These are phyloP conservation scores for Paraleonurus japonicus DNA, from an alignment of 257 asterid species.

Conservation along the genomic window DNA sequence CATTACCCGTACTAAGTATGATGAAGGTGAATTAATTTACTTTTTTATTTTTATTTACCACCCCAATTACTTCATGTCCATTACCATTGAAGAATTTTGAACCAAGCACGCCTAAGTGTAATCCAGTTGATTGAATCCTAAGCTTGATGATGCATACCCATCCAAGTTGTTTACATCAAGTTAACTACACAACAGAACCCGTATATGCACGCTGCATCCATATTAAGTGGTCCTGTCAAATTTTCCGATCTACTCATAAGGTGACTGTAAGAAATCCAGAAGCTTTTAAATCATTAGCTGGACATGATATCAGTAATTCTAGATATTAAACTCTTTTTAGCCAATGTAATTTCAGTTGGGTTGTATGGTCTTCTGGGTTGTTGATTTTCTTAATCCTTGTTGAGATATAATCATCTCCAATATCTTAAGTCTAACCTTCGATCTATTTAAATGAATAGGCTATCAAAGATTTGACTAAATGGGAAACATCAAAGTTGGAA, in stretches of 20 bases:
- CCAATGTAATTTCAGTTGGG: background rate
- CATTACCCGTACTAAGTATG: no score
- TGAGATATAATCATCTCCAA: background rate
- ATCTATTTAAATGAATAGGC: conserved; percentile 35
- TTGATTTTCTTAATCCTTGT: background rate
- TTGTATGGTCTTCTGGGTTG: background rate
- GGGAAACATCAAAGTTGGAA: conserved; percentile 46
- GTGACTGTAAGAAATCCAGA: background rate
- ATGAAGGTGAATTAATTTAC: no score
- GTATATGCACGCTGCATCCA: background rate
- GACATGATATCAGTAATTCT: background rate
- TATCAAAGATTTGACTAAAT: conserved; percentile 43
- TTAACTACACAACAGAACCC: background rate
- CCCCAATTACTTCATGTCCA: no score
- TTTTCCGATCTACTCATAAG: background rate
- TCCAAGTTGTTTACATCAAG: background rate
- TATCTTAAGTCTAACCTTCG: background rate
- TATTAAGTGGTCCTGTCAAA: background rate
- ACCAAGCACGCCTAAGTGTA: background rate
- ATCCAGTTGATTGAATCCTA: background rate
- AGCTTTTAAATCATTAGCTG: background rate
- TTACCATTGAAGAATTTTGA: no score
- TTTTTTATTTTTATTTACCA: no score
- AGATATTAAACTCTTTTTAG: background rate
- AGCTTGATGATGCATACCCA: background rate